phyloP scores from a whole-genome alignment of 1,139 yeast species.

The Lodderomyces parapsilosis region DNA sequence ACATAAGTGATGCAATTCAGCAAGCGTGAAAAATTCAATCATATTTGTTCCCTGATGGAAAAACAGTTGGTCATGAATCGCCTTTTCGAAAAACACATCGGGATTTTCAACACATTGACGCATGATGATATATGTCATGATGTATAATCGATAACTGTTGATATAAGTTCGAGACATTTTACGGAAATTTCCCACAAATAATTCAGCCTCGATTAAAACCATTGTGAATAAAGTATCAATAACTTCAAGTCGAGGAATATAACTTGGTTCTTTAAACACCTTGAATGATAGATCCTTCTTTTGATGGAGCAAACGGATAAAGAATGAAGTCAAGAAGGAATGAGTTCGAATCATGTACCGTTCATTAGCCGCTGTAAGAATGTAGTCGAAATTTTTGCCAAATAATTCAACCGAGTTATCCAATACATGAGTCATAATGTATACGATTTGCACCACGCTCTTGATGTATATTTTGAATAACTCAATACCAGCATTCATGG shows the following conservation, averaged over 20 bases:
- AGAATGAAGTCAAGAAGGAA: slow-evolving; percentile 40
- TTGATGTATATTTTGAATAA: slow-evolving; percentile 44
- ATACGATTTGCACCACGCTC: slow-evolving; percentile 44
- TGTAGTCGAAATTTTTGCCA: slow-evolving; percentile 41
- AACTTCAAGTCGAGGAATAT: slow-evolving; percentile 30
- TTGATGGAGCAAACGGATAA: slow-evolving; percentile 42
- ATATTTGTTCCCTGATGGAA: slow-evolving; percentile 42
- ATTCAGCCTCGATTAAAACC: slow-evolving; percentile 41
- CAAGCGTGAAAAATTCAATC: slow-evolving; percentile 37
- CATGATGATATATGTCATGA: slow-evolving; percentile 42
- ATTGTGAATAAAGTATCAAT: slow-evolving; percentile 36
- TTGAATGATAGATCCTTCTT: slow-evolving; percentile 33
- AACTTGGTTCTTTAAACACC: slow-evolving; percentile 20
- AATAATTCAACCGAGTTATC: slow-evolving; percentile 45
- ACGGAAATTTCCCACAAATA: slow-evolving; percentile 46
- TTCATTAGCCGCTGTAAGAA: slow-evolving; percentile 41
- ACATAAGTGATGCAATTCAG: slow-evolving; percentile 38
- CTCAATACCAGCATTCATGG: slow-evolving; percentile 44
- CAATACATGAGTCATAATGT: slow-evolving; percentile 45
- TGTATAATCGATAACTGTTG: slow-evolving; percentile 43
- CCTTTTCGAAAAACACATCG: slow-evolving; percentile 35
- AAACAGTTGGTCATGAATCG: slow-evolving; percentile 27
- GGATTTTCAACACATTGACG: slow-evolving; percentile 47
- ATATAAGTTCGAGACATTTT: slow-evolving; percentile 38
- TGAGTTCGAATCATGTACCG: slow-evolving; percentile 46